A percentile compares a stretch with the other conserved stretches of the same genome.
These are phyloP conservation scores for Aciculoconidium aculeatum DNA, from an alignment of 805 yeast genomes.

Conservation along the genomic window DNA sequence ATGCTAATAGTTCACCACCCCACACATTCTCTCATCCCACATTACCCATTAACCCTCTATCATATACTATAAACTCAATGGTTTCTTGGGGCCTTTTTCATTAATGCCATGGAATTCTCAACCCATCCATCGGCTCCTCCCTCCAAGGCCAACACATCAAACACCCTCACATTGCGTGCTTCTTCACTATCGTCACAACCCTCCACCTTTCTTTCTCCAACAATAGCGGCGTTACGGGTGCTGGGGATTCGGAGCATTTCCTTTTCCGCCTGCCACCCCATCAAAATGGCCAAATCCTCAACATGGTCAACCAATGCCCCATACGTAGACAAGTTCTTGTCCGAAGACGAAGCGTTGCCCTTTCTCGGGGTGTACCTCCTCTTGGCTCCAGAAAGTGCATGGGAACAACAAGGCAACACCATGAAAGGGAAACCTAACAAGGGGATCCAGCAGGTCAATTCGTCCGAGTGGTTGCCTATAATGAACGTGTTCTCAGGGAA, in stretches of 20 bases:
- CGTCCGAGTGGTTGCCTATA: constrained; percentile 94
- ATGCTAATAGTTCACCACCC: too few relatives aligned
- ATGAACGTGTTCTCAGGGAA: constrained; percentile 70
- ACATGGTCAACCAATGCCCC: constrained; percentile 85
- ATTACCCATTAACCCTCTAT: not conserved
- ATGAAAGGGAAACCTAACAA: constrained; percentile 78
- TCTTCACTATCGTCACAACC: constrained; percentile 23
- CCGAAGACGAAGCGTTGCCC: not conserved
- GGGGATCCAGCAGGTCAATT: constrained; percentile 93
- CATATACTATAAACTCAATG: too few relatives aligned
- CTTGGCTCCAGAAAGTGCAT: constrained; percentile 72
- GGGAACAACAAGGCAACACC: constrained; percentile 95
- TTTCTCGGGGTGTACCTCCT: constrained; percentile 53
- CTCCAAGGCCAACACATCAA: constrained; percentile 62
- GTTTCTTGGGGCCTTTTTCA: constrained; percentile 64
- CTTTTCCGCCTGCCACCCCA: constrained; percentile 81
- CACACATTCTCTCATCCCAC: not conserved
- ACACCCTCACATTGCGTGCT: constrained; percentile 35
- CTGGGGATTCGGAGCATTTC: constrained; percentile 92
- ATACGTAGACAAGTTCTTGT: constrained; percentile 52
- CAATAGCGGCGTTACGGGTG: constrained; percentile 85
- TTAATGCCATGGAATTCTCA: constrained; percentile 66
- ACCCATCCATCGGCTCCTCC: constrained; percentile 95
- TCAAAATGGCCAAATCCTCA: constrained; percentile 54
- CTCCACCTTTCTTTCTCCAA: constrained; percentile 46